Percentiles rank a stretch among this genome's conserved stretches.
Evolutionary conservation across 83 land plant species (phyloP).

Genomic region (Isoetes engelmannii): DNA sequence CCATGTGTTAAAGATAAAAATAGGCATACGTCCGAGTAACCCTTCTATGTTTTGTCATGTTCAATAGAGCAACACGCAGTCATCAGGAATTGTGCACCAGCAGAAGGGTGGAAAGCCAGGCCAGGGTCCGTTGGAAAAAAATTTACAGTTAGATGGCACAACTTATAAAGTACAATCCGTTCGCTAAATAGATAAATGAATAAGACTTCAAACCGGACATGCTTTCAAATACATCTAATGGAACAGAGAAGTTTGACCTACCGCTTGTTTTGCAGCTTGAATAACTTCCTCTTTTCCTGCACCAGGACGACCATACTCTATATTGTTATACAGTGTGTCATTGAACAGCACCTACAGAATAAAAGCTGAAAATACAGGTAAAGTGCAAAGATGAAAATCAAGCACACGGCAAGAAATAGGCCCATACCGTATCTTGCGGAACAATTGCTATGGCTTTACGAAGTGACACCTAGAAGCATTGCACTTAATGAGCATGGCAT

Average conservation of each 20-base stretch:
- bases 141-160: too few relatives aligned
- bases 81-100: too few relatives aligned
- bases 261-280: constrained; percentile 43
- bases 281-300: constrained; percentile 37
- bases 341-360: constrained; percentile 35
- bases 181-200: too few relatives aligned
- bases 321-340: constrained; percentile 36
- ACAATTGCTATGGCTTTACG: constrained; percentile 42
- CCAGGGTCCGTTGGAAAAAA: too few relatives aligned
- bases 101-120: too few relatives aligned
- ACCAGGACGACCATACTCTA: constrained; percentile 34
- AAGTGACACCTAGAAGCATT: constrained; percentile 20
- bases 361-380: background rate
- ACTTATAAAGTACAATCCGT: too few relatives aligned
- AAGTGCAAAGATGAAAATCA: background rate
- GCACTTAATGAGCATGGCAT: too few relatives aligned
- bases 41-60: too few relatives aligned
- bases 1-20: too few relatives aligned
- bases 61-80: too few relatives aligned
- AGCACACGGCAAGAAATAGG: background rate
- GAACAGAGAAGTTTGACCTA: constrained; percentile 15
- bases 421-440: constrained; percentile 43
- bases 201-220: too few relatives aligned
- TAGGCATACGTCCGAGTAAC: too few relatives aligned
- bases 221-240: background rate